phyloP scores from a whole-genome alignment of 306 rosid genomes.

The Vigna reflexopilosa region DNA sequence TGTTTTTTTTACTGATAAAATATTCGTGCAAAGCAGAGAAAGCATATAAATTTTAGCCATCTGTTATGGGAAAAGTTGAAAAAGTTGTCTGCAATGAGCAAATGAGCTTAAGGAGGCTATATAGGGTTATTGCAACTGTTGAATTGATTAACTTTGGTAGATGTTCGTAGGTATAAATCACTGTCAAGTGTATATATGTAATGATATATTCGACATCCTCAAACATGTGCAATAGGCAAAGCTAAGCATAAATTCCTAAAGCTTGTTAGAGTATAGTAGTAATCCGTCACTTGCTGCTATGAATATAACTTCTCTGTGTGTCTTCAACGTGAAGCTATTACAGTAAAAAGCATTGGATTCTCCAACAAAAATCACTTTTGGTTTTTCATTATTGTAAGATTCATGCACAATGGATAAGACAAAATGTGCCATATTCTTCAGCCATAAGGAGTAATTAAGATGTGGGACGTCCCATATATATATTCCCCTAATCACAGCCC shows the following conservation, averaged over 20 bases:
- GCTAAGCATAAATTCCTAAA: constrained; percentile 49
- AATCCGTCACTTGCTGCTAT: constrained; percentile 35
- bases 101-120: constrained; percentile 31
- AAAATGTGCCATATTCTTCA: constrained; percentile 66
- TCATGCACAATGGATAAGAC: constrained; percentile 70
- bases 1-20: background rate
- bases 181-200: constrained; percentile 38
- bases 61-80: constrained; percentile 31
- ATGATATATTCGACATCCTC: constrained; percentile 48
- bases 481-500: constrained; percentile 53
- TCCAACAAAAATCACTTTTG: constrained; percentile 57
- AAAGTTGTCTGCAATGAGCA: constrained; percentile 39
- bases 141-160: constrained; percentile 35
- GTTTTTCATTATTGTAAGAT: constrained; percentile 52
- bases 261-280: constrained; percentile 23
- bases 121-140: constrained; percentile 19
- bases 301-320: constrained; percentile 30
- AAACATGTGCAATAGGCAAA: constrained; percentile 52
- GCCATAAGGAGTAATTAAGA: constrained; percentile 45
- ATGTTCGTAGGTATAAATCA: constrained; percentile 45
- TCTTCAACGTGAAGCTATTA: constrained; percentile 68
- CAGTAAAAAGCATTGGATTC: constrained; percentile 77
- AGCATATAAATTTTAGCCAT: constrained; percentile 29
- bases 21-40: constrained; percentile 13
- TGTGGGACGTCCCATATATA: constrained; percentile 47